A percentile compares a stretch with the other conserved stretches of the same genome.
phyloP scores from a whole-genome alignment of 306 rosid genomes.

The Rosa persica region DNA sequence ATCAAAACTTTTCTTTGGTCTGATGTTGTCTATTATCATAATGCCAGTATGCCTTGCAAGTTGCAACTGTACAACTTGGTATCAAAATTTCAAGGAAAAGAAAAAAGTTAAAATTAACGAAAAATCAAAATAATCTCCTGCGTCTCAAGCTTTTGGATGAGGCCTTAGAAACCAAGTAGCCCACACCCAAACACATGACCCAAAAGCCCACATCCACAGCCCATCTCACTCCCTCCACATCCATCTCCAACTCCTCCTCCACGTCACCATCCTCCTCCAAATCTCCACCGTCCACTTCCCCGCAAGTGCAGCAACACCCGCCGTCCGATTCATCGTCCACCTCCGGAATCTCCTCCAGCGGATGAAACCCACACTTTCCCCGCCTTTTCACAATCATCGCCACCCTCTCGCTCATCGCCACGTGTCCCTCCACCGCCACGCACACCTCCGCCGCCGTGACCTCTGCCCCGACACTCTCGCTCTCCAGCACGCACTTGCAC shows the following conservation, averaged over 20 bases:
- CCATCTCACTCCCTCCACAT: slow-evolving; percentile 39
- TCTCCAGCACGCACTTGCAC: slow-evolving; percentile 36
- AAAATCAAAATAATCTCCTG: slow-evolving; percentile 21
- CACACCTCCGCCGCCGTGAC: slow-evolving; percentile 35
- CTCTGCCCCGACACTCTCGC: slow-evolving; percentile 8
- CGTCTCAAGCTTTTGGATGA: slow-evolving; percentile 40
- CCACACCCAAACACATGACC: slow-evolving; percentile 59
- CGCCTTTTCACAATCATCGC: slow-evolving; percentile 25
- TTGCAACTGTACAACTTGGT: neutral
- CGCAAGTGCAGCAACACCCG: slow-evolving; percentile 21
- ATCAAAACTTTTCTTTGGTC: neutral
- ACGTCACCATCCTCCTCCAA: neutral
- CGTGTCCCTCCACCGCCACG: slow-evolving; percentile 47
- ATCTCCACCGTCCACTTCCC: slow-evolving; percentile 27
- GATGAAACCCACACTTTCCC: slow-evolving; percentile 24
- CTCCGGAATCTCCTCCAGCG: slow-evolving; percentile 52
- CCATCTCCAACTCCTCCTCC: slow-evolving; percentile 23
- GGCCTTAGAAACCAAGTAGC: slow-evolving; percentile 47
- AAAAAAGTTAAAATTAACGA: neutral
- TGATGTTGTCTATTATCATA: neutral
- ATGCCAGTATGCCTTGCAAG: neutral
- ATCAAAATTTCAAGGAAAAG: neutral
- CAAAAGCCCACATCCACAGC: slow-evolving; percentile 58
- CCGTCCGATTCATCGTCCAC: slow-evolving; percentile 16
- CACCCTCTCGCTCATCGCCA: slow-evolving; percentile 39